Base-by-base conservation (phyloP, 495 filamentous ascomycete genomes). In the Penicillium lagena region DNA sequence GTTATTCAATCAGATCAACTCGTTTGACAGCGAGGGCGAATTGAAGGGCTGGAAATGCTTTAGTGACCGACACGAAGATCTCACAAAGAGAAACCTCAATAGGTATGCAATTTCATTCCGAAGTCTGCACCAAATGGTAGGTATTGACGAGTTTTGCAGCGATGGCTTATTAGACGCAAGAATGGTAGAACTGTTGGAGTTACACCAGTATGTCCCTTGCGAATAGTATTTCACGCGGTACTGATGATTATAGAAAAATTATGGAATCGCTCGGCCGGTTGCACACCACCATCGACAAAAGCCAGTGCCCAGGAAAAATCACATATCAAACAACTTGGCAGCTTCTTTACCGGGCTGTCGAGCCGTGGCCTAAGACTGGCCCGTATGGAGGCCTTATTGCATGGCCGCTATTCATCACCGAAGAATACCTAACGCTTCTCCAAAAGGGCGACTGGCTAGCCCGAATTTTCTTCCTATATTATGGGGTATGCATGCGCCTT, bases 391-490 rank as follows among this genome's bases (percentile, higher is more conserved):
- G 67, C 10, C 41, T 63, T 12, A 60, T 68, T n/a, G 56, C 63
- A 10, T 68, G 59, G 53, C 67, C 67, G 0, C 52, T 68, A 10
- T 58, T 62, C 14, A 55, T 71, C 42, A 46, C 46, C 29, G 62
- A 67, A 7, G 44, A 49, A 0, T 67, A 55, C 15, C 51, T 66
- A 12, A 28, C 41, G 4, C 31, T 63, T 0, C 42, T 67, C 0
- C 54, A 63, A 29, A 40, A 58, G 2, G 65, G 62, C 1, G 60
- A 71, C 45, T 68, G 67, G 65, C 34, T 59, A 29, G 62, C 63
- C 6, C 63, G 60, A 0, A 56, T 68, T n/a, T 12, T 71, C 3
- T 68, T 68, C 29, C 42, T 71, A 27, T 58, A 68, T 45, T 66
- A 66, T 45, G 57, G 60, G 6, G 54, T 66, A 4, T 57, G 53